Evolutionary conservation across 1,284 basidiomycete species (phyloP).

Genomic region (Peniophora sp.): DNA sequence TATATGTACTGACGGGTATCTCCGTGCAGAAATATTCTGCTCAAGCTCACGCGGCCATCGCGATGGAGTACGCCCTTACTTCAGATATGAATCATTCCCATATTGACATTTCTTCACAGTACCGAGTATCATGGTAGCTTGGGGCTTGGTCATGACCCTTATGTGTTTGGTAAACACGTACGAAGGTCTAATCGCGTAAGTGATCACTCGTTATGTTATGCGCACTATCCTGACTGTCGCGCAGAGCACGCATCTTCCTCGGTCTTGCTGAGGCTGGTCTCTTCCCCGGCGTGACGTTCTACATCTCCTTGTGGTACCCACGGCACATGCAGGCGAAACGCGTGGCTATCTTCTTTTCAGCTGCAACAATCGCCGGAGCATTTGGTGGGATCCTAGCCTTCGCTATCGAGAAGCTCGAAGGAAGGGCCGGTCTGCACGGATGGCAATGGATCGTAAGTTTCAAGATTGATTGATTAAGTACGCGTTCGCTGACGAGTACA

Average conservation of each 20-base stretch:
- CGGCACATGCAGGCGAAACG: conserved; percentile 38
- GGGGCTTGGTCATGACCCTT: conserved; percentile 26
- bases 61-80: conserved; percentile 9
- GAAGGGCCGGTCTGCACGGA: conserved; percentile 28
- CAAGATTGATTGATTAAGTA: conserved; percentile 7
- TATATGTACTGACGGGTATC: neutral
- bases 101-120: conserved; percentile 9
- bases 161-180: conserved; percentile 29
- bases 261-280: conserved; percentile 48
- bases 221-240: conserved; percentile 4
- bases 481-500: neutral
- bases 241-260: conserved; percentile 38
- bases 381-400: conserved; percentile 32
- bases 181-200: conserved; percentile 20
- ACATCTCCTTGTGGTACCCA: conserved; percentile 49
- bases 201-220: neutral
- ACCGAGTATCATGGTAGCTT: conserved; percentile 20
- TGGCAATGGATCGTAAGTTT: conserved; percentile 45
- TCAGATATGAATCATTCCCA: neutral
- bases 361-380: conserved; percentile 45
- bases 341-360: conserved; percentile 53
- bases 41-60: conserved; percentile 12
- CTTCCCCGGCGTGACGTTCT: conserved; percentile 47
- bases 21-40: conserved; percentile 10
- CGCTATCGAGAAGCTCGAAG: conserved; percentile 26